Percentiles rank a stretch among this genome's conserved stretches.
Evolutionary conservation across 2,329 filamentous ascomycete genomes (phyloP).

Genomic region (Aureobasidium melanogenum): DNA sequence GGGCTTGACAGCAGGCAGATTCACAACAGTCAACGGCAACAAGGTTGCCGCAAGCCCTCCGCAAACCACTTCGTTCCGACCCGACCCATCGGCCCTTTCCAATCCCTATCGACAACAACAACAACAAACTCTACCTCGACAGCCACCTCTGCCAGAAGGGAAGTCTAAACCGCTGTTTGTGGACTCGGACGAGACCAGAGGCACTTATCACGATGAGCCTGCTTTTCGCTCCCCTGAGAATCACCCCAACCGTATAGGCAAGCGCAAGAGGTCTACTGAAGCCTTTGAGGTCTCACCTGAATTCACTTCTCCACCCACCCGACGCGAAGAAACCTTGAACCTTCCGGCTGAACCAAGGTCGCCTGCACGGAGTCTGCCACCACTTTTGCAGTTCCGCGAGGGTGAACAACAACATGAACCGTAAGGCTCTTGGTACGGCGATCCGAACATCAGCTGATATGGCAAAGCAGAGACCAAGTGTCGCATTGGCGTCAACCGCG

Average conservation of each 20-base stretch:
- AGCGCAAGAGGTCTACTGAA: constrained; percentile 5
- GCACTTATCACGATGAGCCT: not conserved
- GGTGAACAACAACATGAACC: not conserved
- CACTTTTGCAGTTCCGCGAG: not conserved
- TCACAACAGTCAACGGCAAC: constrained; percentile 10
- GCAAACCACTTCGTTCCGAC: constrained; percentile 1
- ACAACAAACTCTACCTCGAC: not conserved
- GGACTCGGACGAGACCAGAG: not conserved
- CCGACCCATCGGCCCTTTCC: not conserved
- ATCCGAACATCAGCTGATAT: not conserved
- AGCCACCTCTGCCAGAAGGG: not conserved
- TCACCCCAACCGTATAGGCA: not conserved
- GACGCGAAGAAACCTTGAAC: not conserved
- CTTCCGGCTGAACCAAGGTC: not conserved
- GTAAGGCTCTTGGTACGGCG: not conserved
- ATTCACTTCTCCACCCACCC: not conserved
- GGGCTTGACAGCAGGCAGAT: not conserved
- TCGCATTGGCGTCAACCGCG: not conserved
- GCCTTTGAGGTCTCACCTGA: not conserved
- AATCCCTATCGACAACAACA: not conserved
- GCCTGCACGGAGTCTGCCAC: constrained; percentile 1
- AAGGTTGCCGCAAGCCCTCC: not conserved
- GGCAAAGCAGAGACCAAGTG: not conserved
- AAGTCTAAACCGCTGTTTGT: not conserved
- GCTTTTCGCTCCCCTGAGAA: not conserved